Percentiles rank a stretch among this genome's conserved stretches.
These are phyloP conservation scores for Penicillium sp. DNA, from an alignment of 2,329 filamentous ascomycete genomes.

Conservation along the genomic window DNA sequence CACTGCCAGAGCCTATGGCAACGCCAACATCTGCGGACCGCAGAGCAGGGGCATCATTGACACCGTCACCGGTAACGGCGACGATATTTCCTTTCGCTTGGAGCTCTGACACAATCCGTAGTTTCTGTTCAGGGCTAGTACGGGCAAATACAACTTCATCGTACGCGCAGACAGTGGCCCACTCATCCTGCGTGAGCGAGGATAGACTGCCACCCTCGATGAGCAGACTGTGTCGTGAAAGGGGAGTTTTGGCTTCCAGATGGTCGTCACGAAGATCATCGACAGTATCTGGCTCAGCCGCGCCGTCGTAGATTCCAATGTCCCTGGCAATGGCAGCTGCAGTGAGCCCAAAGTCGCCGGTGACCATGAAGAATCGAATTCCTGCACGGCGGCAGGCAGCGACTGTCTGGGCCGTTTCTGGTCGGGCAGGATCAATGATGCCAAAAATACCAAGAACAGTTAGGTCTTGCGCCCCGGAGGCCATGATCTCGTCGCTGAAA, in stretches of 20 bases:
- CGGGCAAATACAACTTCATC: conserved; percentile 56
- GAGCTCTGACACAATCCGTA: conserved; percentile 48
- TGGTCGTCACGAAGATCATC: conserved; percentile 53
- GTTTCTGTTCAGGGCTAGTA: conserved; percentile 49
- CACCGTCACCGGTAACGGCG: conserved; percentile 45
- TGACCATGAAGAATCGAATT: conserved; percentile 50
- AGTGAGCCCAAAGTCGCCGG: conserved; percentile 47
- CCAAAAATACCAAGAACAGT: conserved; percentile 59
- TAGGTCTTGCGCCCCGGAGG: conserved; percentile 46
- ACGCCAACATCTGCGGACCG: conserved; percentile 39
- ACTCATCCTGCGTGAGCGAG: conserved; percentile 68
- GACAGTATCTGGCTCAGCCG: conserved; percentile 58
- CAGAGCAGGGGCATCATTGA: conserved; percentile 42
- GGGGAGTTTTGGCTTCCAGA: conserved; percentile 23
- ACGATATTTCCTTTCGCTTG: conserved; percentile 44
- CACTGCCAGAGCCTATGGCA: conserved; percentile 43
- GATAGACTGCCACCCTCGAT: conserved; percentile 70
- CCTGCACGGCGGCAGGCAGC: conserved; percentile 40
- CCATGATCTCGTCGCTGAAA: conserved; percentile 56
- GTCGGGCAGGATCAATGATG: conserved; percentile 46
- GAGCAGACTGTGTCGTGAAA: conserved; percentile 58
- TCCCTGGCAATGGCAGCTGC: conserved; percentile 46
- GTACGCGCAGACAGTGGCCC: conserved; percentile 65
- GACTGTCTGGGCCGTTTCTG: conserved; percentile 40
- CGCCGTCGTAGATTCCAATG: conserved; percentile 49